Conservation (phyloP, 164 flowering plant species). For the Dillenia suffruticosa region DNA sequence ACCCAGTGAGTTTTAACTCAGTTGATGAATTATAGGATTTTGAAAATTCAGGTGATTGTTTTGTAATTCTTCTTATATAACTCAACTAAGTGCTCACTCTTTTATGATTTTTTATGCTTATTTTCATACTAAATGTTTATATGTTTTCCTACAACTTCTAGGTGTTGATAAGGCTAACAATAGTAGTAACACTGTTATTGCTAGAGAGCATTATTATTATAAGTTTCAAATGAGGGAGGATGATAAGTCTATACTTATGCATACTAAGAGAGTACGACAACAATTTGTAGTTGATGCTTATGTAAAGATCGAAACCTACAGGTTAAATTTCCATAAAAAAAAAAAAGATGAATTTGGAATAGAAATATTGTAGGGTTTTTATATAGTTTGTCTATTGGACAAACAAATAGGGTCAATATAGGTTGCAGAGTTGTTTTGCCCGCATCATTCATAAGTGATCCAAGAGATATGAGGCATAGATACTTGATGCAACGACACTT, state of each 20-base stretch:
- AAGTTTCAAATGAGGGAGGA: background rate
- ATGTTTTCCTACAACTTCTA: no score
- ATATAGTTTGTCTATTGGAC: background rate
- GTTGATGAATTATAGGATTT: no score
- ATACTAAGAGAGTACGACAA: conserved; percentile 6
- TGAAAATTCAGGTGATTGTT: no score
- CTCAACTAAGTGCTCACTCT: no score
- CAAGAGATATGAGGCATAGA: conserved; percentile 7
- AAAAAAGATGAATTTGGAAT: conserved; percentile 7
- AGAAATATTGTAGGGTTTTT: conserved; percentile 10
- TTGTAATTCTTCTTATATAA: no score
- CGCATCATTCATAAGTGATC: conserved; percentile 12
- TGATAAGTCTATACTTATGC: background rate
- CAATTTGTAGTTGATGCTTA: conserved; percentile 18
- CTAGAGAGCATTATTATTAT: background rate
- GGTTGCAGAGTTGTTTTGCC: conserved; percentile 4
- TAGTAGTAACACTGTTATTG: no score
- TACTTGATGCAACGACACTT: conserved; percentile 17
- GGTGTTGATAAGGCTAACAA: no score
- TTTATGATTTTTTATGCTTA: no score
- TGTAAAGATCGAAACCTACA: conserved; percentile 6
- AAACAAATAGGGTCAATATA: background rate
- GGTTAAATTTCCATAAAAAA: background rate
- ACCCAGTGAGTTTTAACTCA: no score
- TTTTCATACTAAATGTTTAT: no score